Evolutionary conservation across 805 yeast genomes (phyloP), one percentile per base, ranked within the genome.

Genomic region (Debaryomyces castellii): DNA sequence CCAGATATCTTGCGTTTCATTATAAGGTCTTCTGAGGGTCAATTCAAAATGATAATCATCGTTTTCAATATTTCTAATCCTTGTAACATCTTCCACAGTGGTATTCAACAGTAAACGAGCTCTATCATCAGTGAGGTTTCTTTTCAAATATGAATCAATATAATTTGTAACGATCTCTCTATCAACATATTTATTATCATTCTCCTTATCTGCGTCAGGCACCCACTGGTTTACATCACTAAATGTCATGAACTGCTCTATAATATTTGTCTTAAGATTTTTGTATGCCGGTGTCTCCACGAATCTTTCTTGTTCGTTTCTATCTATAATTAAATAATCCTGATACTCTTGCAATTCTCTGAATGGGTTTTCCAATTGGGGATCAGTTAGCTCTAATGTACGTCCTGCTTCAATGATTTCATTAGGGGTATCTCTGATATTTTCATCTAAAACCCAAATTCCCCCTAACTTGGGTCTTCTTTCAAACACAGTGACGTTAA

Each of bases 201-300:
- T 62, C 4, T 55, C 53, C 16, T 51, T 51, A 20, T 10, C n/a
- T 17, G 48, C 48, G 2, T 49, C 55, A 1, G 57, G 59, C 14
- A 52, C 53, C 78, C 79, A 76, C 22, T 49, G 43, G 40, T 61
- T 65, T 7, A 51, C 52, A 50, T 76, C 80, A 40, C 74, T 65
- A 39, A 53, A 76, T 0, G 80, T 72, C 80, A 76, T 76, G 45
- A 73, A 45, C 12, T 57, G 62, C 49, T 75, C 78, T 4, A 73
- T 69, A 27, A 75, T 63, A 43, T 76, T 76, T 7, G 80, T 73
- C 40, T 62, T 58, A 25, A 62, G 51, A 2, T 53, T 53, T 12
- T 38, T 28, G 39, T 62, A 62, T 27, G 66, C 59, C 1, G 71
- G 67, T 4, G 71, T 66, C 40, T 58, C 54, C 39, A 49, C 52